Evolutionary conservation across 1,139 yeast species (phyloP), one percentile per base, ranked within the genome.

Genomic region (Spathaspora sp.): DNA sequence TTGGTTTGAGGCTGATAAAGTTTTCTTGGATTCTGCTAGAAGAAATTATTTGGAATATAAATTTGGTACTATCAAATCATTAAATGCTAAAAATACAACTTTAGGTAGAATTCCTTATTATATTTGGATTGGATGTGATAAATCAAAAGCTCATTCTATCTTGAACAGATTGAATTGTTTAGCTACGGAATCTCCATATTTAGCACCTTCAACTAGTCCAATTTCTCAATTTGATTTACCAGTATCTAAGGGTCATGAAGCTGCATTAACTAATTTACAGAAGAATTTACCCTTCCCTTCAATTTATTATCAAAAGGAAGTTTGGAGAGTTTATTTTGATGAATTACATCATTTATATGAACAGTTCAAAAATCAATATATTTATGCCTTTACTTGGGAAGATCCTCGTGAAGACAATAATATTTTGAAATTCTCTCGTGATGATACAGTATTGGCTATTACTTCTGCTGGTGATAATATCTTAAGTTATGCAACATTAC

Each of bases 381-480:
- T 87, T 49, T 87, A 87, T 60, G 91, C 95, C 2, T 87, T 87
- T 66, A 87, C 95, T 8, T 87, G 96, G 96, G 96, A 87, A 66
- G 95, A 87, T 61, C 95, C 95, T 29, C 76, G 86, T 48, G 95
- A 86, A 65, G 96, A 87, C 65, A 78, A 82, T 52, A 74, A 76
- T 39, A 83, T 87, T 49, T 73, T 87, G 55, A 76, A 82, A 43
- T 72, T 87, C 56, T 71, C 74, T 36, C 67, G 80, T 13, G 73
- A 78, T 27, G 96, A 87, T 58, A 84, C 89, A 1, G 88, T 87
- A 8, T 74, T 87, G 56, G 93, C 93, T 23, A 87, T 87, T 49
- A 86, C 95, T 7, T 86, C 93, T 42, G 96, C 95, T 7, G 93
- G 95, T 54, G 96, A 87, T 64, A 87, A 87, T 59, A 74, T 87